These are phyloP conservation scores for Ceriops tagal DNA, from an alignment of 345 rosid genomes.

Conservation along the genomic window DNA sequence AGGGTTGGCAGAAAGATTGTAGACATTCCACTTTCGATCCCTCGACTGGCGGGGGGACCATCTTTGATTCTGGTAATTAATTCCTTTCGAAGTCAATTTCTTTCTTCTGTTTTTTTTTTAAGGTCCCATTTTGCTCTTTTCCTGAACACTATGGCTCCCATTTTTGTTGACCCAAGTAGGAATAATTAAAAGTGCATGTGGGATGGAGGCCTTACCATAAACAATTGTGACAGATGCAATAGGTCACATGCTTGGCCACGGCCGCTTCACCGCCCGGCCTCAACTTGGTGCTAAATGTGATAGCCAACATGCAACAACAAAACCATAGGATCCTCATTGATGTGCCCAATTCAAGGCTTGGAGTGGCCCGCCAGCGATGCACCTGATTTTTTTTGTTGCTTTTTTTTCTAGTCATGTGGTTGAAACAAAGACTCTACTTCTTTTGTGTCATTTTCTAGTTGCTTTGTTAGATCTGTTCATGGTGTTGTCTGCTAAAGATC, in stretches of 20 bases:
- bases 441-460: too few species aligned
- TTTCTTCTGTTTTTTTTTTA: too few species aligned
- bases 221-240: neutral
- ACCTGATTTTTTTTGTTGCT: conserved; percentile 10
- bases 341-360: conserved; percentile 80
- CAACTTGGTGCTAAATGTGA: conserved; percentile 80
- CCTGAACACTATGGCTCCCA: too few species aligned
- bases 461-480: too few species aligned
- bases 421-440: neutral
- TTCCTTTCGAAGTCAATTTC: neutral
- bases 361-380: conserved; percentile 78
- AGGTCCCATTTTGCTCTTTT: neutral
- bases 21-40: conserved; percentile 79
- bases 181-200: neutral
- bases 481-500: too few species aligned
- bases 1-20: conserved; percentile 69
- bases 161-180: too few species aligned
- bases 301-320: conserved; percentile 97
- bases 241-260: conserved; percentile 70
- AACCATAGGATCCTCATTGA: conserved; percentile 83
- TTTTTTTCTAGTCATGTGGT: conserved; percentile 7
- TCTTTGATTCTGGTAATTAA: conserved; percentile 76
- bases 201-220: neutral
- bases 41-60: conserved; percentile 75
- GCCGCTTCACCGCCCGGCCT: conserved; percentile 75